These are phyloP conservation scores for Annona cherimola DNA, from an alignment of 164 flowering plant genomes.

Conservation along the genomic window DNA sequence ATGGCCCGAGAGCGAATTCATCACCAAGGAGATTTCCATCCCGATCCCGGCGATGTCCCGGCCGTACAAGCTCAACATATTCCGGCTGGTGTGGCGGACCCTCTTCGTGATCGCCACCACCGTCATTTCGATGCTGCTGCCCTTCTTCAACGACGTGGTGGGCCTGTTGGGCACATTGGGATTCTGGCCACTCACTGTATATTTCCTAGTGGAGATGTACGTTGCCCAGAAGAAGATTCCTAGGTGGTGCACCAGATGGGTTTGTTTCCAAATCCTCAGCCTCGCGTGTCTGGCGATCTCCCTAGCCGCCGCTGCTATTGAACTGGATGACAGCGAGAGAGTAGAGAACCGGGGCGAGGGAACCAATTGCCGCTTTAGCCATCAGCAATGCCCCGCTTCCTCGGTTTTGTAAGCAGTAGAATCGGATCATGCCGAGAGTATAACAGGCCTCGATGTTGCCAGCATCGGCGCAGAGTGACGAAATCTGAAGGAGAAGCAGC, in stretches of 20 bases:
- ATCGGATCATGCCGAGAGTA: too few species aligned
- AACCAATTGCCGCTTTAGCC: too few species aligned
- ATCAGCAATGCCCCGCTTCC: too few species aligned
- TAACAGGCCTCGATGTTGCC: too few species aligned
- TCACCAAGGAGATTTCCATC: constrained; percentile 35
- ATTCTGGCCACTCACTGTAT: constrained; percentile 75
- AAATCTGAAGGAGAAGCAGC: too few species aligned
- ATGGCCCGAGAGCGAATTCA: constrained; percentile 38
- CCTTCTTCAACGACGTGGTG: constrained; percentile 68
- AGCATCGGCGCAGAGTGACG: too few species aligned
- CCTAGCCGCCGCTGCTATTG: constrained; percentile 58
- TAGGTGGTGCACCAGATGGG: constrained; percentile 57
- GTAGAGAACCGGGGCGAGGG: too few species aligned
- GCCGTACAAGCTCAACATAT: constrained; percentile 42
- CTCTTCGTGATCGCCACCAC: constrained; percentile 52
- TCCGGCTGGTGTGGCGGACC: constrained; percentile 56
- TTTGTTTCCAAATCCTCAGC: constrained; percentile 52
- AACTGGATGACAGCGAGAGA: too few species aligned
- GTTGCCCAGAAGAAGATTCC: constrained; percentile 50
- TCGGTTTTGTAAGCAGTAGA: too few species aligned
- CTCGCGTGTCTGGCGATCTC: constrained; percentile 47
- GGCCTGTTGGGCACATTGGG: constrained; percentile 65
- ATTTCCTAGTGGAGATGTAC: constrained; percentile 76
- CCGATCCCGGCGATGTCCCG: constrained; percentile 27
- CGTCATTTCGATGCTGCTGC: constrained; percentile 61